phyloP scores from a whole-genome alignment of 768 basidiomycete genomes.

The Lactarius evosmus region DNA sequence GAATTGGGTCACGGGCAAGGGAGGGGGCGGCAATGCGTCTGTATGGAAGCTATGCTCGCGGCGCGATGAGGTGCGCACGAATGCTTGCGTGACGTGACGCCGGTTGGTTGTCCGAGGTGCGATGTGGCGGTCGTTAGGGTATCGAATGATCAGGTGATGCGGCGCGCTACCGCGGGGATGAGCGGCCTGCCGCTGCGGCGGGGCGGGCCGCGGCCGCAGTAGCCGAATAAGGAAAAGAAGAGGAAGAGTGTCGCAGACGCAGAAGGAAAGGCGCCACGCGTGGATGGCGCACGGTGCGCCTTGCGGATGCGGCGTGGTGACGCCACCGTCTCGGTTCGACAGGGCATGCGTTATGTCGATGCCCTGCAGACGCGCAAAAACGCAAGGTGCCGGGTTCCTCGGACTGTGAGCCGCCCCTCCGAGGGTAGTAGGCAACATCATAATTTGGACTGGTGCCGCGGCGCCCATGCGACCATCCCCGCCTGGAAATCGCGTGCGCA shows the following conservation, averaged over 20 bases:
- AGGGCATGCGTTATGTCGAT: conserved; percentile 24
- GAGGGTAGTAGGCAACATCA: conserved; percentile 20
- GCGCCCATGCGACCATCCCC: conserved; percentile 24
- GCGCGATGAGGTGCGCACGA: conserved; percentile 18
- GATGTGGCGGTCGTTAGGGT: conserved; percentile 20
- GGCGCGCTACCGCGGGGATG: conserved; percentile 18
- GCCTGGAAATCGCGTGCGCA: conserved; percentile 22
- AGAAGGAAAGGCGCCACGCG: conserved; percentile 23
- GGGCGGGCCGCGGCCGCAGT: conserved; percentile 25
- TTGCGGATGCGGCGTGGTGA: conserved; percentile 27
- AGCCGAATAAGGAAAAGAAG: conserved; percentile 21
- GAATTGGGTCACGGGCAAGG: conserved; percentile 19
- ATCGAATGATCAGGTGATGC: conserved; percentile 21
- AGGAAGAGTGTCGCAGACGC: conserved; percentile 9
- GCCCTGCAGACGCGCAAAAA: conserved; percentile 22
- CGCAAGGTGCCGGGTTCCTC: conserved; percentile 26
- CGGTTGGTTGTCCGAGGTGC: conserved; percentile 15
- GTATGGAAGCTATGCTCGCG: conserved; percentile 24
- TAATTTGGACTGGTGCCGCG: conserved; percentile 23
- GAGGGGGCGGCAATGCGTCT: conserved; percentile 17
- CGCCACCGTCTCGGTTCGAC: conserved; percentile 25
- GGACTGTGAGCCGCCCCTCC: conserved; percentile 24
- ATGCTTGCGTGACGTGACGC: conserved; percentile 18
- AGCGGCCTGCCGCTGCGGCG: conserved; percentile 6
- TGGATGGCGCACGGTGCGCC: conserved; percentile 27